Conservation (phyloP, 164 flowering plant species). For the Berberis thunbergii region DNA sequence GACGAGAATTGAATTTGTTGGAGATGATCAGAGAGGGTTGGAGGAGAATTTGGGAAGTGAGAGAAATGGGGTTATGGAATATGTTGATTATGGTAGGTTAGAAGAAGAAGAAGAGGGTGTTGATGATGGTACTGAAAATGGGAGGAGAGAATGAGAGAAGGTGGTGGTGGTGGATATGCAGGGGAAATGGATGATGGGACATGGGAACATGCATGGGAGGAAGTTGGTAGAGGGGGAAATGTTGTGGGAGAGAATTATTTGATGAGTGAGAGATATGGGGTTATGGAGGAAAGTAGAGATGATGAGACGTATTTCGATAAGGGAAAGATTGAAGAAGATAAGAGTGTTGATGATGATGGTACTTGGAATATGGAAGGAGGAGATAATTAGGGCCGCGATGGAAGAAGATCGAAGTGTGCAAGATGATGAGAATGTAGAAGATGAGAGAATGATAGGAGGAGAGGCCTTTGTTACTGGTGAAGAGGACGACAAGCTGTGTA, state of each 20-base stretch:
- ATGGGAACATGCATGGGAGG: too few relatives aligned
- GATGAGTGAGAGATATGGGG: too few relatives aligned
- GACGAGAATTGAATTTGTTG: neutral
- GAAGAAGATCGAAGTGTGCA: neutral
- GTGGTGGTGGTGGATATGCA: neutral
- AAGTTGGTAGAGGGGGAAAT: too few relatives aligned
- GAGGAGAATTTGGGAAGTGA: neutral
- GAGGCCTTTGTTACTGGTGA: neutral
- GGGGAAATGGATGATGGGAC: neutral
- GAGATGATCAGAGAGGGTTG: neutral
- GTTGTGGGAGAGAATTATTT: too few relatives aligned
- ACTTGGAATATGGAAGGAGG: neutral
- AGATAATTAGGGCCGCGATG: neutral
- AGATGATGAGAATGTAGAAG: constrained; percentile 1
- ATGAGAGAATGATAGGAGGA: neutral
- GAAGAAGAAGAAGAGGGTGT: too few relatives aligned
- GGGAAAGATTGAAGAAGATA: neutral
- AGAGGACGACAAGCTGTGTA: neutral
- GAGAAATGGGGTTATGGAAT: neutral
- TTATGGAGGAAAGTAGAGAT: too few relatives aligned
- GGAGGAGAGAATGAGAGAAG: neutral
- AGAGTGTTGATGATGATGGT: neutral
- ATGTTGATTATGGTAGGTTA: neutral
- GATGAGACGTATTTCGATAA: too few relatives aligned
- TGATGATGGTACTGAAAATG: neutral